Conservation (phyloP, 1,284 basidiomycete species). For the Inonotus hispidus region DNA sequence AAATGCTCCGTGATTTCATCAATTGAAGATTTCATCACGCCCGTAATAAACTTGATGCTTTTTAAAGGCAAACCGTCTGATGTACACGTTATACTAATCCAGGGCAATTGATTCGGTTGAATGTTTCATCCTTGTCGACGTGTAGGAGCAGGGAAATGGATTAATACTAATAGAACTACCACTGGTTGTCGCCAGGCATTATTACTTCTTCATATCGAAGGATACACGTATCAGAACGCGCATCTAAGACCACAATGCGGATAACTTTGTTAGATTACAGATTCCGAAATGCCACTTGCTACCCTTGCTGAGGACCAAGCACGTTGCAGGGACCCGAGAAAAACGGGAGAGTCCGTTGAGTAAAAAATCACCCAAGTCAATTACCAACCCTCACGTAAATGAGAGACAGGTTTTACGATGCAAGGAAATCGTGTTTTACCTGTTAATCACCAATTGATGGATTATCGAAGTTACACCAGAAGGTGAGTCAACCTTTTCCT, state of each 20-base stretch:
- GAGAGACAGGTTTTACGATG: background rate
- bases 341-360: background rate
- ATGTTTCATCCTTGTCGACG: background rate
- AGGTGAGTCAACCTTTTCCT: background rate
- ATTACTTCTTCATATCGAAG: background rate
- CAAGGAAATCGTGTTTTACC: background rate
- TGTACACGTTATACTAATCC: background rate
- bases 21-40: background rate
- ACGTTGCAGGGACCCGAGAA: background rate
- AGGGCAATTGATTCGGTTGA: background rate
- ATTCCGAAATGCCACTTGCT: background rate
- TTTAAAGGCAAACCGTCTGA: background rate
- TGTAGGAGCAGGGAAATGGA: background rate
- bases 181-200: background rate
- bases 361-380: background rate
- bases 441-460: too few relatives aligned
- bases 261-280: background rate
- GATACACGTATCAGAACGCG: background rate
- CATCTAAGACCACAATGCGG: background rate
- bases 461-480: too few relatives aligned
- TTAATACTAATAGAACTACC: background rate
- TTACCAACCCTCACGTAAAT: background rate
- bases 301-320: background rate
- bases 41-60: background rate
- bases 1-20: background rate